A percentile compares a stretch with the other conserved stretches of the same genome.
phyloP scores from a whole-genome alignment of 2,329 filamentous ascomycete species.

The Fusarium nodosum region DNA sequence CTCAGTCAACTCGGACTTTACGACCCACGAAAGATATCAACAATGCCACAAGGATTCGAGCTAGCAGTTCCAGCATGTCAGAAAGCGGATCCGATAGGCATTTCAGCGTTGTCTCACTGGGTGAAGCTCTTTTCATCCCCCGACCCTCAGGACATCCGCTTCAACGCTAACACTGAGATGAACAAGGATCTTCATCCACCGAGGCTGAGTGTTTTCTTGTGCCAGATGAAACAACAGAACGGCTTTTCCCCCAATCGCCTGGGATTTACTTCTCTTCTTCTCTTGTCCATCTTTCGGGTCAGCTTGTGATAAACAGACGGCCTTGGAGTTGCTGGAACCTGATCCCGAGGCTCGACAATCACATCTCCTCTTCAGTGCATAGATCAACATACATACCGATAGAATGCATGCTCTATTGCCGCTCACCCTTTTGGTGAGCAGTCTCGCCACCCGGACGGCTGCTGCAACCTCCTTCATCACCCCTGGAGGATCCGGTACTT shows the following conservation, averaged over 20 bases:
- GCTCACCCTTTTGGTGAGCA: conserved; percentile 18
- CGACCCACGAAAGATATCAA: conserved; percentile 6
- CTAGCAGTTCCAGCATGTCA: conserved; percentile 8
- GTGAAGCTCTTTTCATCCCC: neutral
- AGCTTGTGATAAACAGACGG: conserved; percentile 6
- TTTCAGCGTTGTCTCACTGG: conserved; percentile 22
- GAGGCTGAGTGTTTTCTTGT: conserved; percentile 23
- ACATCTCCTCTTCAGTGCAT: neutral
- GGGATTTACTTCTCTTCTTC: neutral
- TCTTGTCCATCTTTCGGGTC: neutral
- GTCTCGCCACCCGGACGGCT: conserved; percentile 9
- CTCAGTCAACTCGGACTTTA: neutral
- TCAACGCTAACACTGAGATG: conserved; percentile 12
- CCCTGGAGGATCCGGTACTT: conserved; percentile 36
- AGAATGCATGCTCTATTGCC: conserved; percentile 26
- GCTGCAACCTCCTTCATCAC: conserved; percentile 31
- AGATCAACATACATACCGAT: neutral
- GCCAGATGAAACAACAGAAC: conserved; percentile 29
- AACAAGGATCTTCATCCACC: conserved; percentile 26
- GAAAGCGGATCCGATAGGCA: conserved; percentile 13
- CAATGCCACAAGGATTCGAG: conserved; percentile 24
- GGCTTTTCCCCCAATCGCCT: neutral
- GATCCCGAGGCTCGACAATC: neutral
- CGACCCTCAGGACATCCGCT: conserved; percentile 20
- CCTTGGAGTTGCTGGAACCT: neutral